Base-by-base conservation (phyloP, 2,329 filamentous ascomycete genomes). In the Epichloe scottii region DNA sequence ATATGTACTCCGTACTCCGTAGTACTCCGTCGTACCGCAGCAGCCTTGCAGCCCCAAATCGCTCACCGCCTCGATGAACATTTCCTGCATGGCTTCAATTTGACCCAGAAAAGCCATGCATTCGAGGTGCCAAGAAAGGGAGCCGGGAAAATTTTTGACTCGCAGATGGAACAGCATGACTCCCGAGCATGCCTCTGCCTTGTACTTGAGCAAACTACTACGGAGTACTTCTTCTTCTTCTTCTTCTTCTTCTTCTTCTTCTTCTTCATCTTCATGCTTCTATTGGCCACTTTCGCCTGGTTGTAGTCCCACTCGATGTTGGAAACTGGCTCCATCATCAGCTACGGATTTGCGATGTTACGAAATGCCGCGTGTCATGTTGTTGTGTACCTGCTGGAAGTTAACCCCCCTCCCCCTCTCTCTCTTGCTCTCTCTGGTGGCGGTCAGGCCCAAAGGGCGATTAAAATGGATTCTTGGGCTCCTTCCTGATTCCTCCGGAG, bases 61-160 rank as follows among this genome's bases (percentile, higher is more conserved):
- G 30, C 47, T 49, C 47, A 49, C 47, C 47, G 47, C 47, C 47
- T 49, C 47, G 47, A 42, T 21, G 33, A 7, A n/a, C 26, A 37
- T 43, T 17, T 1, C 7, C 39, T 12, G 15, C 39, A 49, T 43
- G 47, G n/a, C 30, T 35, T 23, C 26, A 48, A 8, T 15, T 15
- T 12, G 12, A 47, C 37, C 37, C 38, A 37, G 38, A 17, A 48
- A 34, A 26, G 34, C 35, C 42, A 17, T 6, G 19, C 14, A 44
- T 11, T 40, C 46, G 35, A 15, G 17, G 21, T 21, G 35, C 21
- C 17, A 48, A 39, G 45, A 14, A 35, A 30, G 23, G 11, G 30
- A 30, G 15, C 21, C 12, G 23, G 43, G 43, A 5, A 37, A 46
- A 37, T 15, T 44, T 19, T 44, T 26, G 33, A 26, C 12, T n/a